Percentiles rank a stretch among this genome's conserved stretches.
Conservation (phyloP, 179 eudicot species). For the Heliamphora pulchella region DNA sequence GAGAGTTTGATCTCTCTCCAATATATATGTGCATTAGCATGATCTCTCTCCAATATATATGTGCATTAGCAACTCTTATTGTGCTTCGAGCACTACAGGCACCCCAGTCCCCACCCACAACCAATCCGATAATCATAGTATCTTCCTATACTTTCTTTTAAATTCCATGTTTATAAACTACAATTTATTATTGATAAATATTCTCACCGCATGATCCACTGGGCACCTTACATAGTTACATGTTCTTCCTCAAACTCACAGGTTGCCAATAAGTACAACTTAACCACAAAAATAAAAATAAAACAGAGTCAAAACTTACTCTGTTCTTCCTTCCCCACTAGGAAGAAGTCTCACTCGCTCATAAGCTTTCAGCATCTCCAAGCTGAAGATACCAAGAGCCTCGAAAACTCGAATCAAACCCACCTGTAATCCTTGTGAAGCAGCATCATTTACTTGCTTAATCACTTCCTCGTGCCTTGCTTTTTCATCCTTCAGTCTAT, state of each 20-base stretch:
- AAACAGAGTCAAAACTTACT: not conserved
- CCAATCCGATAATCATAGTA: too few relatives aligned
- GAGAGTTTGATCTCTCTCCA: too few relatives aligned
- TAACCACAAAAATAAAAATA: too few relatives aligned
- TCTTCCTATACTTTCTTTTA: too few relatives aligned
- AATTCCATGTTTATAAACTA: too few relatives aligned
- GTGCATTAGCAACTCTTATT: too few relatives aligned
- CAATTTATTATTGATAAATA: not conserved
- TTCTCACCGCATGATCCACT: not conserved
- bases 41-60: too few relatives aligned
- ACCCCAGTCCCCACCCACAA: too few relatives aligned
- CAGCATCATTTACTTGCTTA: conserved; percentile 38
- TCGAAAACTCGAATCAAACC: conserved; percentile 46
- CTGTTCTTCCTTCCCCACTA: conserved; percentile 7
- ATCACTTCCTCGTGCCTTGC: conserved; percentile 45
- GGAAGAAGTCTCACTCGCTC: conserved; percentile 39
- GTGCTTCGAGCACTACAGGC: too few relatives aligned
- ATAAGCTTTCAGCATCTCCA: conserved; percentile 44
- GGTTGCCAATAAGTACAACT: not conserved
- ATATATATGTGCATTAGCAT: too few relatives aligned
- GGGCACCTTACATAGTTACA: not conserved
- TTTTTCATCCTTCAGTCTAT: conserved; percentile 37
- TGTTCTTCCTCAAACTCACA: not conserved
- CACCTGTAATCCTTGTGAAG: conserved; percentile 36
- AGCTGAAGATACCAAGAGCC: conserved; percentile 41